Base-by-base conservation (phyloP, 106 monocot genomes). In the Dioscorea zingiberensis region DNA sequence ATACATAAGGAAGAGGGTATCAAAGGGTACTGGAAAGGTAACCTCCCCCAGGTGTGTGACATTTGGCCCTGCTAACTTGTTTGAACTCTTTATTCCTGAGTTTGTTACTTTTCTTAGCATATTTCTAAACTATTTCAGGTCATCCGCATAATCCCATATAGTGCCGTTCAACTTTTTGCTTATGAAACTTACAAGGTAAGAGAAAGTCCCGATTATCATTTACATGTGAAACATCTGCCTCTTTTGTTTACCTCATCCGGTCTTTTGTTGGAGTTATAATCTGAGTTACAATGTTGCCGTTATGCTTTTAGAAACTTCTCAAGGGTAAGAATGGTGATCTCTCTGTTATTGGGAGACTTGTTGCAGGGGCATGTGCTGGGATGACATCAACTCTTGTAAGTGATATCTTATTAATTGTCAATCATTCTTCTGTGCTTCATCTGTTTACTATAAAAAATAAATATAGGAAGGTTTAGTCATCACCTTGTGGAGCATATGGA, bases 361-460 rank as follows among this genome's bases (percentile, higher is more conserved):
- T 70, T 66, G 91, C 95, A 45, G 95, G 95, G 25, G 95, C 95
- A 67, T 91, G 88, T 84, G 95, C 95, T 75, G 95, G 91, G 71
- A 97, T 97, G 91, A 97, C 91, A 4, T 97, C 95, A 48, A 97
- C 95, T 18, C 83, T 97, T 78, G 95, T 97, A 27, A 82, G 85
- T 77, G 72, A 59, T 62, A 38, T 38, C 38, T 56, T 44, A 22
- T 21, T 48, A 13, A 30, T n/a, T 58, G 9, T 18, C 25, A 63
- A 30, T 73, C 19, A 21, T 21, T 27, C 18, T 54, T 22, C 65
- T 49, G 23, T 71, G 25, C 38, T 38, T 38, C n/a, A n/a, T n/a
- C 38, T 38, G 38, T 38, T 38, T 38, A 38, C 38, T 38, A 2
- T n/a, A n/a, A n/a, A n/a, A n/a, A n/a, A 2, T 38, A 38, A 30